phyloP scores from a whole-genome alignment of 305 asterid genomes.

The Stenogyne calaminthoides region DNA sequence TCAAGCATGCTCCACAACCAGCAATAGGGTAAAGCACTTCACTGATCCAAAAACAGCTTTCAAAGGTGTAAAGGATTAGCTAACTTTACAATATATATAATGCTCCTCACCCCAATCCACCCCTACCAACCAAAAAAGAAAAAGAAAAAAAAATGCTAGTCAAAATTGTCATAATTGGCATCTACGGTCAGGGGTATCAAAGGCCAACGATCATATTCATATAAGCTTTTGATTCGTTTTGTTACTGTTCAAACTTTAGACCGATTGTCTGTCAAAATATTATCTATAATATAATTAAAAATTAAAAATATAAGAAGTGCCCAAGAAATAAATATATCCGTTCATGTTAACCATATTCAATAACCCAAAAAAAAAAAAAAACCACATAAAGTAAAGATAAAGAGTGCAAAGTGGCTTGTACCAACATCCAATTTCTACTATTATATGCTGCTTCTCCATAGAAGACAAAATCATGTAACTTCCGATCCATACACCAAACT shows the following conservation, averaged over 20 bases:
- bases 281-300: background rate
- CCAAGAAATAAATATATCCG: background rate
- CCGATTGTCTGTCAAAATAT: background rate
- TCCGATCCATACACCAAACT: background rate
- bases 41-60: slow-evolving; percentile 43
- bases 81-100: slow-evolving; percentile 1
- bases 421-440: background rate
- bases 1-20: slow-evolving; percentile 76
- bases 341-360: background rate
- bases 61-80: slow-evolving; percentile 24
- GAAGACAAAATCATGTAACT: slow-evolving; percentile 9
- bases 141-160: too few relatives aligned
- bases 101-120: too few relatives aligned
- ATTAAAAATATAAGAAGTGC: background rate
- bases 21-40: slow-evolving; percentile 74
- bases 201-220: too few relatives aligned
- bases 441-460: slow-evolving; percentile 3
- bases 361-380: background rate
- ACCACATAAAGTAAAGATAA: background rate
- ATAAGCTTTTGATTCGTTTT: background rate
- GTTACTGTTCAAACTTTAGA: slow-evolving; percentile 2
- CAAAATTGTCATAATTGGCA: too few relatives aligned
- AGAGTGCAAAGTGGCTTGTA: background rate
- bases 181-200: too few relatives aligned
- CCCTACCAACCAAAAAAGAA: too few relatives aligned